phyloP scores from a whole-genome alignment of 1,284 basidiomycete genomes.

The Microstroma glucosiphilum region DNA sequence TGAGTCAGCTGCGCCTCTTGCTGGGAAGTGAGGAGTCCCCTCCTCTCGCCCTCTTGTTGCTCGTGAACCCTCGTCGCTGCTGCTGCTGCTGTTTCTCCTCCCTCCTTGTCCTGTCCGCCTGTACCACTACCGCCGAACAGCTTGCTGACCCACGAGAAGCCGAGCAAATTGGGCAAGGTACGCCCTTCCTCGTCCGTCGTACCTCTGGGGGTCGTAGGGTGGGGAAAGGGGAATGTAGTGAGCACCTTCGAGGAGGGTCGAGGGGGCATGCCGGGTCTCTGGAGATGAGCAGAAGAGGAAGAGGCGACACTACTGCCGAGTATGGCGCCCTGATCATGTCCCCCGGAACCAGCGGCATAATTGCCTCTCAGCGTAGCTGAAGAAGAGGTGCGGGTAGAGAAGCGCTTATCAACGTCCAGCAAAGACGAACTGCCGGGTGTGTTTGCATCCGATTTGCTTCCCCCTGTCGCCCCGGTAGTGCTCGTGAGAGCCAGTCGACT shows the following conservation, averaged over 20 bases:
- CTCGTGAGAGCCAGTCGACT: too few relatives aligned
- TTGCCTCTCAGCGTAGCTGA: neutral
- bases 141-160: neutral
- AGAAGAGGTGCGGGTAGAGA: neutral
- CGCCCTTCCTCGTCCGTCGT: neutral
- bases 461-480: too few relatives aligned
- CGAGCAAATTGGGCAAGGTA: neutral
- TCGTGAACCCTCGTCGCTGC: neutral
- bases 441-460: too few relatives aligned
- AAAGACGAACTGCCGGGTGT: too few relatives aligned
- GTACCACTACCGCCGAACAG: neutral
- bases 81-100: neutral
- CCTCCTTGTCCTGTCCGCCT: neutral
- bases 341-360: too few relatives aligned
- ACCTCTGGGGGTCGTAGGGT: neutral
- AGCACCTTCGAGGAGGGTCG: neutral
- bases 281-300: too few relatives aligned
- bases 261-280: neutral
- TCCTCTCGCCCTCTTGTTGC: too few relatives aligned
- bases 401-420: too few relatives aligned
- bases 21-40: too few relatives aligned
- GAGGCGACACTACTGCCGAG: too few relatives aligned
- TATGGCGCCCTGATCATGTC: too few relatives aligned
- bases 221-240: conserved; percentile 5
- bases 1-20: too few relatives aligned